Base-by-base conservation (phyloP, 2,329 filamentous ascomycete genomes). In the Scytalidium sp. region DNA sequence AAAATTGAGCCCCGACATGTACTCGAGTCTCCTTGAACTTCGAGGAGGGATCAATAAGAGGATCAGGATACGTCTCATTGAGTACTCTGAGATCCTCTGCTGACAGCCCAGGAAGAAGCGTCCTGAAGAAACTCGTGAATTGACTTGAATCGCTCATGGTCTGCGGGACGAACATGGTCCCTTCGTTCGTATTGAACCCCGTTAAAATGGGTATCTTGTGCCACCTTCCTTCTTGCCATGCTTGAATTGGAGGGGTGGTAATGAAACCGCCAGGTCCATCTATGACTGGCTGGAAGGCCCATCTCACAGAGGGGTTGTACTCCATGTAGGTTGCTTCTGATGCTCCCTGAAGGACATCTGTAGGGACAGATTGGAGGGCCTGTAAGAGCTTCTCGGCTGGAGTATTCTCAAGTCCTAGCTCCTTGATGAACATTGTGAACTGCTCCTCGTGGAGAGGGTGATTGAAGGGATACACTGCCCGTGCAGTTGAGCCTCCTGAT, bases 111-210 rank as follows among this genome's bases (percentile, higher is more conserved):
- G 85, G 85, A 11, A 90, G 75, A 9, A 90, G 75, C 0, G 67
- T 70, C 0, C 67, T 63, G 71, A 88, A 88, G 65, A 89, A 88
- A 2, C 64, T 51, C 3, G 71, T 72, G 62, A 88, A 85, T 10
- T 83, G 74, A 0, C 64, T 67, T 10, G 75, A 68, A 2, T 70
- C 71, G 13, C 72, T 67, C 47, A 78, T 71, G 6, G 64, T 57
- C 13, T 70, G 64, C 0, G 83, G 78, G 1, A 88, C 78, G 60
- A 89, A 90, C 32, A 74, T 64, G 1, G 81, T 76, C 15, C 85
- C 87, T 64, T 90, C 87, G 59, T 89, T 83, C 36, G 81, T 79
- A 65, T 84, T 85, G 70, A 84, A 90, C 7, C 86, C 86, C 0
- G 84, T 88, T 44, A 90, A 68, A 44, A 90, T 75, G 7, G 83